These are phyloP conservation scores for Colletotrichum sp. DNA, from an alignment of 2,329 filamentous ascomycete species.

Conservation along the genomic window DNA sequence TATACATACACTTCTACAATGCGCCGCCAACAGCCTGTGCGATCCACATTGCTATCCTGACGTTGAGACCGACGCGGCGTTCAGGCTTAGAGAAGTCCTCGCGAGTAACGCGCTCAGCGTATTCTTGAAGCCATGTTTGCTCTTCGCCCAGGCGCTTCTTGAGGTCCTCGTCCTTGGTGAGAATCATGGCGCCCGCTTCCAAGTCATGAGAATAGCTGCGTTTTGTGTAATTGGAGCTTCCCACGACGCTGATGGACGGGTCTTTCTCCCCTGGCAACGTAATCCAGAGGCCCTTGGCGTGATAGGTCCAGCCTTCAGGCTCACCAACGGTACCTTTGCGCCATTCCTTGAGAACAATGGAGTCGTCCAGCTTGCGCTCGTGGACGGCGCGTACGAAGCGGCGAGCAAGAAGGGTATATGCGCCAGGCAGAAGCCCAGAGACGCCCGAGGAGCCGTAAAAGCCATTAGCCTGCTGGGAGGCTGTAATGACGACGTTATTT, in stretches of 20 bases:
- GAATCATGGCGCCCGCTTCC: conserved; percentile 85
- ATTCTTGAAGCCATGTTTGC: conserved; percentile 78
- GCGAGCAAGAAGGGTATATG: conserved; percentile 87
- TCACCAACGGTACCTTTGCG: conserved; percentile 79
- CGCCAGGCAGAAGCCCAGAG: conserved; percentile 87
- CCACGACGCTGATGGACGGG: conserved; percentile 82
- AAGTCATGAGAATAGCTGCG: conserved; percentile 91
- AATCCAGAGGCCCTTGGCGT: conserved; percentile 95
- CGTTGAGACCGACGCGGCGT: conserved; percentile 82
- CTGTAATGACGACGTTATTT: conserved; percentile 85
- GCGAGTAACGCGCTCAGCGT: conserved; percentile 71
- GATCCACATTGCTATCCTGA: conserved; percentile 92
- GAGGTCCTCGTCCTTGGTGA: conserved; percentile 77
- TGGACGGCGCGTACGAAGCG: conserved; percentile 73
- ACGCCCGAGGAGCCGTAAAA: conserved; percentile 91
- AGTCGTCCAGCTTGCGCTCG: conserved; percentile 49
- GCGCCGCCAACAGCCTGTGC: conserved; percentile 86
- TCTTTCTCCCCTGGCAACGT: conserved; percentile 69
- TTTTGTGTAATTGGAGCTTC: conserved; percentile 95
- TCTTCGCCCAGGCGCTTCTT: conserved; percentile 79
- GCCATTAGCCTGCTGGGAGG: conserved; percentile 91
- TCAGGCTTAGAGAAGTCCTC: conserved; percentile 85
- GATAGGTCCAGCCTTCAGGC: conserved; percentile 92
- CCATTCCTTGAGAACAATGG: conserved; percentile 87
- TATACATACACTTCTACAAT: conserved; percentile 56